Percentiles rank a stretch among this genome's conserved stretches.
phyloP scores from a whole-genome alignment of 2,329 filamentous ascomycete species.

The Penicillium sp. region DNA sequence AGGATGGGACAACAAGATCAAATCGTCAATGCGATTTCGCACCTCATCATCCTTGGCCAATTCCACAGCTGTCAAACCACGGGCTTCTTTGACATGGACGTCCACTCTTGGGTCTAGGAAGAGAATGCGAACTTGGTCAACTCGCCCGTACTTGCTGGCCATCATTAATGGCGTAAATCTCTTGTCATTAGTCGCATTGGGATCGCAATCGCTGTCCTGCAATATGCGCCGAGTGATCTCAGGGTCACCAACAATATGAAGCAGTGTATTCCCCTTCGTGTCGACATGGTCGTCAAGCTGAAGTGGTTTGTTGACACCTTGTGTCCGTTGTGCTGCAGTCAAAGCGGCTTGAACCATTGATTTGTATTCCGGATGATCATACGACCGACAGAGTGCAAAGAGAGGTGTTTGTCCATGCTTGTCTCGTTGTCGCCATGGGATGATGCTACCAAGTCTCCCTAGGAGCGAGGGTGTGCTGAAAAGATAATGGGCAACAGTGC shows the following conservation, averaged over 20 bases:
- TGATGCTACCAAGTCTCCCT: constrained; percentile 60
- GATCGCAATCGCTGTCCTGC: constrained; percentile 80
- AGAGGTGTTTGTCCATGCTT: constrained; percentile 97
- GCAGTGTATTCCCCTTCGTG: constrained; percentile 79
- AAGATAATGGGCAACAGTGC: constrained; percentile 88
- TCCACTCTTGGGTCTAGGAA: constrained; percentile 85
- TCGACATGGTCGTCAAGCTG: constrained; percentile 91
- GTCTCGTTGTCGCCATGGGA: constrained; percentile 85
- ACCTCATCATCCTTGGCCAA: constrained; percentile 97
- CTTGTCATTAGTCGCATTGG: constrained; percentile 91
- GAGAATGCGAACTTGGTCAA: constrained; percentile 81
- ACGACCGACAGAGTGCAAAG: constrained; percentile 88
- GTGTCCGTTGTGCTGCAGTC: constrained; percentile 60
- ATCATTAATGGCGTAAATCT: constrained; percentile 95
- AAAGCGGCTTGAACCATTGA: constrained; percentile 80
- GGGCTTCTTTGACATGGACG: constrained; percentile 68
- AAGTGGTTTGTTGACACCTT: constrained; percentile 68
- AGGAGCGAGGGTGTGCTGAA: constrained; percentile 85
- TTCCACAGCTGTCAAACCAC: constrained; percentile 88
- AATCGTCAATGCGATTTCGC: constrained; percentile 87
- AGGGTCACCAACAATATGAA: constrained; percentile 90
- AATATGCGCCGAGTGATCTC: constrained; percentile 67
- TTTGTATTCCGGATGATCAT: constrained; percentile 80
- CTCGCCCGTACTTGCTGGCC: constrained; percentile 91
- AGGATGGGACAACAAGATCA: constrained; percentile 70